Percentiles rank a stretch among this genome's conserved stretches.
phyloP scores from a whole-genome alignment of 139 green algal genomes.

The Yamagishiella unicocca region DNA sequence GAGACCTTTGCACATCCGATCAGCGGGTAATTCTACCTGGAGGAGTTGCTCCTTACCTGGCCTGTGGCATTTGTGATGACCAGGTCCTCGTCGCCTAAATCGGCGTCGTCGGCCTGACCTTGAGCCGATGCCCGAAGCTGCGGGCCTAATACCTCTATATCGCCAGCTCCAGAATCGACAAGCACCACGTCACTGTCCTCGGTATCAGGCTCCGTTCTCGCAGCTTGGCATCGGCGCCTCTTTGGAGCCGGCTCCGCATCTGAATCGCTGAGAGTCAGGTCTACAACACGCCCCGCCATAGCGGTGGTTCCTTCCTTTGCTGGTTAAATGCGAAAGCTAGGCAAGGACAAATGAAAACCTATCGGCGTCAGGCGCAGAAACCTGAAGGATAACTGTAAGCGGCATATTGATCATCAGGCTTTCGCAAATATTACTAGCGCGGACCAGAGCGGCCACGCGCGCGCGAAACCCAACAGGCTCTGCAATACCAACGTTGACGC shows the following conservation, averaged over 20 bases:
- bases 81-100: constrained; percentile 34
- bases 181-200: constrained; percentile 1
- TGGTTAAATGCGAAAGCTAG: too few species aligned
- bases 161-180: neutral
- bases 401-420: too few species aligned
- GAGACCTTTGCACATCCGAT: neutral
- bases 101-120: neutral
- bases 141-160: neutral
- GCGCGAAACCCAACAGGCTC: too few species aligned
- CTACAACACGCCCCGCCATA: neutral
- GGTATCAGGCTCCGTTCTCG: neutral
- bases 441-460: too few species aligned
- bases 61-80: neutral
- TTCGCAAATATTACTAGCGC: too few species aligned
- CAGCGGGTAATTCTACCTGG: neutral
- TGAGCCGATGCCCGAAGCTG: neutral
- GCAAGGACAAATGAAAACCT: too few species aligned
- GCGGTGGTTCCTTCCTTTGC: too few species aligned
- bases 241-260: neutral
- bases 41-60: neutral
- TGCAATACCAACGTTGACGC: too few species aligned
- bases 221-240: neutral
- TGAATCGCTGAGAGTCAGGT: neutral
- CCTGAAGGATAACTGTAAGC: too few species aligned
- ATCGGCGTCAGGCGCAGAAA: too few species aligned